These are phyloP conservation scores for Geosmithia putterillii DNA, from an alignment of 2,329 filamentous ascomycete species.

Conservation along the genomic window DNA sequence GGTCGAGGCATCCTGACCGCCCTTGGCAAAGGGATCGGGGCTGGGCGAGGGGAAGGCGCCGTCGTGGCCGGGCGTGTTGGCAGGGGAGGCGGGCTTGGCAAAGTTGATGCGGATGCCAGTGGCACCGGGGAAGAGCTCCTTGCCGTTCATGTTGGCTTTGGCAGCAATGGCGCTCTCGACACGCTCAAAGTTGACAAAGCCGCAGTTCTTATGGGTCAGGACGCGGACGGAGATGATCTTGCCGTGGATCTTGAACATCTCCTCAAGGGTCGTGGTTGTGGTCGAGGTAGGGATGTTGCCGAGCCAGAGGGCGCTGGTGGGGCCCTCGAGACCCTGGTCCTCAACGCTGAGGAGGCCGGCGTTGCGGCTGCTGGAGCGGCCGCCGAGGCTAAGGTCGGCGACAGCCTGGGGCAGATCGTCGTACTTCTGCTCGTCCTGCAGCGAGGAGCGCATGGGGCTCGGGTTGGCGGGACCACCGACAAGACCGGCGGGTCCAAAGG, in stretches of 20 bases:
- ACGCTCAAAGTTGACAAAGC: slow-evolving; percentile 94
- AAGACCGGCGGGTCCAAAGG: slow-evolving; percentile 56
- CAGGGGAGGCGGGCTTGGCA: slow-evolving; percentile 85
- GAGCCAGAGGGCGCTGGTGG: slow-evolving; percentile 90
- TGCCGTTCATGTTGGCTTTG: slow-evolving; percentile 79
- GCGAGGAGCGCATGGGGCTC: slow-evolving; percentile 60
- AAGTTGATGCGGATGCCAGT: slow-evolving; percentile 94
- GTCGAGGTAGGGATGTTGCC: slow-evolving; percentile 96
- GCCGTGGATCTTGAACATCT: slow-evolving; percentile 91
- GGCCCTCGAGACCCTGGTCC: slow-evolving; percentile 72
- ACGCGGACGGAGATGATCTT: slow-evolving; percentile 85
- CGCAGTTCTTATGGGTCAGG: slow-evolving; percentile 96
- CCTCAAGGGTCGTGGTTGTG: slow-evolving; percentile 84
- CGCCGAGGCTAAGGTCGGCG: slow-evolving; percentile 61
- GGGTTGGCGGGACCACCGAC: slow-evolving; percentile 62
- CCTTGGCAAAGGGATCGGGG: slow-evolving; percentile 66
- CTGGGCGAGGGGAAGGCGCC: slow-evolving; percentile 84
- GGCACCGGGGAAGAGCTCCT: slow-evolving; percentile 95
- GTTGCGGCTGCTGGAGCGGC: slow-evolving; percentile 52
- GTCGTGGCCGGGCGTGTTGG: slow-evolving; percentile 79
- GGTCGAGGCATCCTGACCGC: slow-evolving; percentile 20
- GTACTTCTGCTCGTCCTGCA: slow-evolving; percentile 66
- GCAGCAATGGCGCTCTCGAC: slow-evolving; percentile 84
- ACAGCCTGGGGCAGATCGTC: slow-evolving; percentile 73
- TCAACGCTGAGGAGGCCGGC: slow-evolving; percentile 59